These are phyloP conservation scores for Magnolia kwangsiensis DNA, from an alignment of 164 flowering plant species.

Conservation along the genomic window DNA sequence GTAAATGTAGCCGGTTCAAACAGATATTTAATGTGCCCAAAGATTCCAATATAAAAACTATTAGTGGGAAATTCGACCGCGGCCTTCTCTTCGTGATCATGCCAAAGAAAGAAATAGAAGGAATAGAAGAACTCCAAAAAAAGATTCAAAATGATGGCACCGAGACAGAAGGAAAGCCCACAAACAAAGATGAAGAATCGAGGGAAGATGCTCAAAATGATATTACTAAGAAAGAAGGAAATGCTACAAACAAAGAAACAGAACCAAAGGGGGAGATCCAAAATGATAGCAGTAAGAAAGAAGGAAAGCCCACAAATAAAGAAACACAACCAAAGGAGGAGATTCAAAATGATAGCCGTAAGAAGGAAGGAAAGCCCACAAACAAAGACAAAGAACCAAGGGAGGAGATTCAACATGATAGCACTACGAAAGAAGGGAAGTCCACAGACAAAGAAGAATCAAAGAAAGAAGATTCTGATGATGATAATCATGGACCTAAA, in stretches of 20 bases:
- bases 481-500: neutral
- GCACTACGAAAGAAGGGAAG: neutral
- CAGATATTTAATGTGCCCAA: conserved; percentile 30
- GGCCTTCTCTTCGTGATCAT: conserved; percentile 42
- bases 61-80: conserved; percentile 37
- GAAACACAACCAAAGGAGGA: conserved; percentile 5
- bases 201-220: conserved; percentile 1
- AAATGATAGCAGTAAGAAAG: neutral
- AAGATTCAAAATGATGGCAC: neutral
- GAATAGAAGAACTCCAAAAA: conserved; percentile 7
- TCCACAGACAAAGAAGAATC: neutral
- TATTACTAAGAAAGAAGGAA: neutral
- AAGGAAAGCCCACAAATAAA: neutral
- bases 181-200: neutral
- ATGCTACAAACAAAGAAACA: neutral
- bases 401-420: neutral
- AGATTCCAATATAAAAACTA: conserved; percentile 29
- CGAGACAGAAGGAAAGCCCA: neutral
- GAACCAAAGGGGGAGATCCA: neutral
- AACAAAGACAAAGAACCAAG: neutral
- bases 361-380: neutral
- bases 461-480: neutral
- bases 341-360: neutral
- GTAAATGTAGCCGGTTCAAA: conserved; percentile 22
- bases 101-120: conserved; percentile 31